Conservation (phyloP, 1,139 yeast species). For the Wickerhamomyces sp. region DNA sequence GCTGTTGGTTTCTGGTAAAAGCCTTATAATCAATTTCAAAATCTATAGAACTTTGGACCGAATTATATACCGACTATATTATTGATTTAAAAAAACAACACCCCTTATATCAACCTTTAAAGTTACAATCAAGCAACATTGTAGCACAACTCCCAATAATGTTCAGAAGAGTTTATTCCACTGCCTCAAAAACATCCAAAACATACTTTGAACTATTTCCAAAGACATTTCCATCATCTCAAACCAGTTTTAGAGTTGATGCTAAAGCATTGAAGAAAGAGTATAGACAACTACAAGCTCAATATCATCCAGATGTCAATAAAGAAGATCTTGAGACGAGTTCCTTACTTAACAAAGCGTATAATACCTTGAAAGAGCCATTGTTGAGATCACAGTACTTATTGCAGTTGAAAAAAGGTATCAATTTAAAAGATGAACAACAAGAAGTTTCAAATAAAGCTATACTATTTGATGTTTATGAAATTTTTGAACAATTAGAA, state of each 20-base stretch:
- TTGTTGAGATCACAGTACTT: slow-evolving; percentile 61
- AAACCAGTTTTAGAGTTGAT: slow-evolving; percentile 69
- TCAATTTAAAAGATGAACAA: slow-evolving; percentile 39
- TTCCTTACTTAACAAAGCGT: slow-evolving; percentile 67
- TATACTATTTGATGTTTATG: slow-evolving; percentile 68
- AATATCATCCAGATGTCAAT: slow-evolving; percentile 70
- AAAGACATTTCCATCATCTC: slow-evolving; percentile 59
- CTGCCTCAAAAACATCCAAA: slow-evolving; percentile 36
- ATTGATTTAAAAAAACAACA: too few species aligned
- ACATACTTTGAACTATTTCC: too few species aligned
- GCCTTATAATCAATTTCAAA: too few species aligned
- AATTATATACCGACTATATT: too few species aligned
- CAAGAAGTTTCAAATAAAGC: slow-evolving; percentile 43
- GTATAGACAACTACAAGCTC: slow-evolving; percentile 65
- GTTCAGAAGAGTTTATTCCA: slow-evolving; percentile 2
- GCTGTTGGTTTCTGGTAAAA: too few species aligned
- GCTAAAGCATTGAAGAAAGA: slow-evolving; percentile 58
- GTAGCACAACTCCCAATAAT: not conserved
- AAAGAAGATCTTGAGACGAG: slow-evolving; percentile 33
- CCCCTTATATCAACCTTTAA: too few species aligned
- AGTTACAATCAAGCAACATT: too few species aligned
- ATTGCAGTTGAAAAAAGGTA: slow-evolving; percentile 33
- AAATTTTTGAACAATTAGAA: slow-evolving; percentile 73
- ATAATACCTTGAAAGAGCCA: slow-evolving; percentile 64
- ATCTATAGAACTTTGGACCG: slow-evolving; percentile 2